Base-by-base conservation (phyloP, 805 yeast species). In the Schwanniomyces vanrijiae region DNA sequence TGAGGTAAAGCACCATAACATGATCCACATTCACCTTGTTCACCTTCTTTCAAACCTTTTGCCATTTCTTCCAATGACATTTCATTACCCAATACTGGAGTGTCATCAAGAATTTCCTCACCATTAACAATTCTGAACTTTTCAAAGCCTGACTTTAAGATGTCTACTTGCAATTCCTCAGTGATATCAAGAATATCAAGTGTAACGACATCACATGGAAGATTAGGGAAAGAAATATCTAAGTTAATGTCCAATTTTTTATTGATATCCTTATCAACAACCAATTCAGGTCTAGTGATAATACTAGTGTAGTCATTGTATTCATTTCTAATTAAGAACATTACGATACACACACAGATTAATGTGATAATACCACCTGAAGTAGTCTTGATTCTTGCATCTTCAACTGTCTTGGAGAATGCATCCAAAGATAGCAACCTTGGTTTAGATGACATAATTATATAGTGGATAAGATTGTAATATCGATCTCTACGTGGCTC, bases 351-450 rank as follows among this genome's bases (percentile, higher is more conserved):
- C 2, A 82, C 58, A 59, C 97, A 86, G 2, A 81, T 69, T 37
- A 94, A 58, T 2, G 98, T 90, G 59, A 94, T 88, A 22, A 90
- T 58, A 2, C 97, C 99, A 44, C 99, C 99, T 7, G 92, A 77
- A 4, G 92, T 78, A 3, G 99, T 94, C 52, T 87, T 83, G 50
- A 94, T 81, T 43, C 88, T 80, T 7, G 96, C 95, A 64, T 94
- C 99, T 60, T 92, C 98, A 29, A 89, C 91, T 4, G 97, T 88
- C 68, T 91, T 92, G 24, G 96, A 80, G 62, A 92, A 91, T n/a
- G 92, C 96, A 66, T 91, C 98, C 49, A 88, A 71, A 37, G 84
- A 81, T 42, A 88, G 62, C 53, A 83, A 66, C 50, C 54, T 64
- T 22, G 76, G 76, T 49, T 69, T 65, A 25, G 55, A 45, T 26